These are phyloP conservation scores for Torrubiellomyces zombiae DNA, from an alignment of 2,329 filamentous ascomycete genomes.

Conservation along the genomic window DNA sequence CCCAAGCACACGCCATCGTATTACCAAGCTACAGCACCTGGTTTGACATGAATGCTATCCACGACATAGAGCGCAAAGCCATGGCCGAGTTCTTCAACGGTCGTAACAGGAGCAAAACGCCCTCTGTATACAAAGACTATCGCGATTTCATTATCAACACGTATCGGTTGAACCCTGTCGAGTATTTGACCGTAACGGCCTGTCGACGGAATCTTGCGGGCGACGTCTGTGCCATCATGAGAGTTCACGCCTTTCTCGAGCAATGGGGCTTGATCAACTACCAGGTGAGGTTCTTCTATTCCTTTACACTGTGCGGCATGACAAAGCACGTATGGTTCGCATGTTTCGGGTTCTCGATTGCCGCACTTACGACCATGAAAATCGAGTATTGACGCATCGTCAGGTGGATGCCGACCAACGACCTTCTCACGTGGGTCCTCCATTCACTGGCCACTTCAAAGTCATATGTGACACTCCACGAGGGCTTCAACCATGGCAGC, in stretches of 20 bases:
- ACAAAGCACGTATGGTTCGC: too few species aligned
- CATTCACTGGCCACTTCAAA: conserved; percentile 94
- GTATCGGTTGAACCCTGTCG: conserved; percentile 84
- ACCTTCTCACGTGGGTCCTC: conserved; percentile 86
- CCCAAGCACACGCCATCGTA: conserved; percentile 90
- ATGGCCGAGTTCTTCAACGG: conserved; percentile 98
- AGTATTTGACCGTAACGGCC: conserved; percentile 93
- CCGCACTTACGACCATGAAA: not conserved
- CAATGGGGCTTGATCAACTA: conserved; percentile 99
- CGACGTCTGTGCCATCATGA: conserved; percentile 98
- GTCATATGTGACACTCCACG: conserved; percentile 91
- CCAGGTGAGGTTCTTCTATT: conserved; percentile 47
- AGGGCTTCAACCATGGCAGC: conserved; percentile 88
- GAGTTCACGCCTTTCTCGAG: conserved; percentile 92
- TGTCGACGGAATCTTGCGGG: conserved; percentile 89
- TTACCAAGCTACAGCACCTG: conserved; percentile 94
- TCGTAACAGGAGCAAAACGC: conserved; percentile 94
- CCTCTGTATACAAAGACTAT: conserved; percentile 95
- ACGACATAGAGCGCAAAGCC: conserved; percentile 83
- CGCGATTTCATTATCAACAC: conserved; percentile 99
- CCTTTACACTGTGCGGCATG: not conserved
- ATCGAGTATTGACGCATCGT: conserved; percentile 4
- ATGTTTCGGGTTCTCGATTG: too few species aligned
- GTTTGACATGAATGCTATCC: conserved; percentile 95
- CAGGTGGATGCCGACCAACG: conserved; percentile 93